Percentiles rank a stretch among this genome's conserved stretches.
These are phyloP conservation scores for Myriosclerotinia scirpicola DNA, from an alignment of 2,329 filamentous ascomycete species.

Conservation along the genomic window DNA sequence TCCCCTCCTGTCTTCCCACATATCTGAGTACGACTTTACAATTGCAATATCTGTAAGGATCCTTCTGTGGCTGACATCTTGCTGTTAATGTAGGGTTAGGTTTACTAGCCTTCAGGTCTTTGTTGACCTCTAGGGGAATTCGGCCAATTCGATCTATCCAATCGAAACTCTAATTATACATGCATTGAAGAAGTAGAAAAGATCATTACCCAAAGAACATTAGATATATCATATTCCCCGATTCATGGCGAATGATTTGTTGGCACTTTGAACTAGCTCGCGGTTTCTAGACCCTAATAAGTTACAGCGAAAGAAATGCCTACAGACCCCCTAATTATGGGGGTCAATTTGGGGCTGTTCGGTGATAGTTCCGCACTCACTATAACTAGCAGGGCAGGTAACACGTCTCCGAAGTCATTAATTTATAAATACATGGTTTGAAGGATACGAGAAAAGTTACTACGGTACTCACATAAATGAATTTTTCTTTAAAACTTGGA, in stretches of 20 bases:
- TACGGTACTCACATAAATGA: slow-evolving; percentile 12
- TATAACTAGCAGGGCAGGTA: slow-evolving; percentile 6
- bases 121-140: neutral
- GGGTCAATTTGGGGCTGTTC: neutral
- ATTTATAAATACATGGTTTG: slow-evolving; percentile 5
- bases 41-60: slow-evolving; percentile 18
- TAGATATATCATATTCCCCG: neutral
- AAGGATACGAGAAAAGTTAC: slow-evolving; percentile 1
- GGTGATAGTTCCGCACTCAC: slow-evolving; percentile 1
- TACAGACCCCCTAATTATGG: neutral
- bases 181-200: neutral
- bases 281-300: slow-evolving; percentile 2
- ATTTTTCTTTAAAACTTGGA: neutral
- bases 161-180: neutral
- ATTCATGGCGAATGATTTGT: slow-evolving; percentile 9
- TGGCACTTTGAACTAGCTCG: neutral
- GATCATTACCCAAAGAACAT: slow-evolving; percentile 5
- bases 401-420: slow-evolving; percentile 9
- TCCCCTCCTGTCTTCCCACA: slow-evolving; percentile 17
- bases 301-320: neutral
- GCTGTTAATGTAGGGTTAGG: neutral
- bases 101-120: neutral
- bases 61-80: slow-evolving; percentile 15
- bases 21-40: slow-evolving; percentile 4
- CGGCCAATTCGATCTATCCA: neutral